These are phyloP conservation scores for Zychaea mexicana DNA, from an alignment of 371 early-diverging fungal genomes.

Conservation along the genomic window DNA sequence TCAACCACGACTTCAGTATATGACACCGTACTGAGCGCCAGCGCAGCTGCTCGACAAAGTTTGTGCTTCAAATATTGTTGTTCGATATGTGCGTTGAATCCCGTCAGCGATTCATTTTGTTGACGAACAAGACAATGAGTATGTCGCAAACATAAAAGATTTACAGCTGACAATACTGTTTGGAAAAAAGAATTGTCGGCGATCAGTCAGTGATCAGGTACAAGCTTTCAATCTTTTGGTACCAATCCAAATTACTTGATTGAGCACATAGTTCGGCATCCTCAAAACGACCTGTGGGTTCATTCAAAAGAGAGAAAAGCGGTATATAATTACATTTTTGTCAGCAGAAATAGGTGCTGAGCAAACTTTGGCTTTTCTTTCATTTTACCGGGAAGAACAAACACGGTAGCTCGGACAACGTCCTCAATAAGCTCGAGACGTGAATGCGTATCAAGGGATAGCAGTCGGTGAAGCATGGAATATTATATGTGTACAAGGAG, in stretches of 20 bases:
- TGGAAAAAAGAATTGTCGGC: not conserved
- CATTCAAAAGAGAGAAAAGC: too few species aligned
- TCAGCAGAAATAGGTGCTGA: conserved; percentile 6
- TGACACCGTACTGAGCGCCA: conserved; percentile 33
- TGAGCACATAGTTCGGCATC: conserved; percentile 25
- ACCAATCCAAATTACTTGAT: conserved; percentile 9
- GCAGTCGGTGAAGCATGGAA: not conserved
- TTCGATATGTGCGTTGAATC: conserved; percentile 31
- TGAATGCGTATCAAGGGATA: conserved; percentile 1
- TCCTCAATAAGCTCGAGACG: conserved; percentile 15
- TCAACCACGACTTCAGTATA: conserved; percentile 41
- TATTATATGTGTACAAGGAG: not conserved
- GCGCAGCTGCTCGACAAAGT: conserved; percentile 15
- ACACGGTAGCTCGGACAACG: not conserved
- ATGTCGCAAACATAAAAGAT: conserved; percentile 17
- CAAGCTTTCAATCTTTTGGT: too few species aligned
- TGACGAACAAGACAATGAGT: conserved; percentile 18
- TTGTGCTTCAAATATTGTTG: conserved; percentile 12
- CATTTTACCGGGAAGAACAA: conserved; percentile 12
- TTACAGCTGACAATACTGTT: conserved; percentile 18
- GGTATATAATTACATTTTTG: not conserved
- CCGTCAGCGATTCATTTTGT: conserved; percentile 2
- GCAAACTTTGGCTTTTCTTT: not conserved
- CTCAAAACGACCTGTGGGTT: conserved; percentile 20
- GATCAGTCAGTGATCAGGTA: too few species aligned